Conservation (phyloP, 1,284 basidiomycete genomes). For the Veloporphyrellus conicus region DNA sequence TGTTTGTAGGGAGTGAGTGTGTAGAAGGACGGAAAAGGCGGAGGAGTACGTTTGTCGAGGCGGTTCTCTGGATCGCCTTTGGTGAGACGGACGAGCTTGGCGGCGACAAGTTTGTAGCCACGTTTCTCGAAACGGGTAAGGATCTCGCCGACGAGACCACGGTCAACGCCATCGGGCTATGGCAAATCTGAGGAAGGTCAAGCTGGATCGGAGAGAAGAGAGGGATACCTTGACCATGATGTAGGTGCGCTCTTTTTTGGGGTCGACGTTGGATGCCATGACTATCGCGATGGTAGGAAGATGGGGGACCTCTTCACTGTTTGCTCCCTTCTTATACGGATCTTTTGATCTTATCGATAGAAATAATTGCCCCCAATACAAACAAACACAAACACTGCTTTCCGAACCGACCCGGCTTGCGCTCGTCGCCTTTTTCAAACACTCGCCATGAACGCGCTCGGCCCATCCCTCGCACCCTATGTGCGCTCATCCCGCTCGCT, state of each 20-base stretch:
- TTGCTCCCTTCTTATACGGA: conserved; percentile 8
- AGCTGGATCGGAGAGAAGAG: neutral
- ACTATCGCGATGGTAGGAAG: conserved; percentile 41
- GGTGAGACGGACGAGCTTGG: conserved; percentile 79
- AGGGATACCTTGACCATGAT: conserved; percentile 82
- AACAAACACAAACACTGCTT: conserved; percentile 35
- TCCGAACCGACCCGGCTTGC: conserved; percentile 21
- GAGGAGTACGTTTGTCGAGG: conserved; percentile 72
- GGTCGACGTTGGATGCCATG: conserved; percentile 18
- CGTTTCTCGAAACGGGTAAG: conserved; percentile 91
- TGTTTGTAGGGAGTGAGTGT: conserved; percentile 27
- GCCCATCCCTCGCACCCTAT: conserved; percentile 74
- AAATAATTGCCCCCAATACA: conserved; percentile 11
- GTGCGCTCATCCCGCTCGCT: conserved; percentile 70
- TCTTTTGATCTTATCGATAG: neutral
- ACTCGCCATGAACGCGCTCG: conserved; percentile 63
- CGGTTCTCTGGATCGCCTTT: too few relatives aligned
- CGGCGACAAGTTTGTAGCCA: conserved; percentile 89
- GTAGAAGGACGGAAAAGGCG: neutral
- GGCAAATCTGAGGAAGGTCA: conserved; percentile 4
- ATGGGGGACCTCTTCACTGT: too few relatives aligned
- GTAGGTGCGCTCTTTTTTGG: conserved; percentile 86
- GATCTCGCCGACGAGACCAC: conserved; percentile 91
- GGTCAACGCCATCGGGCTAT: conserved; percentile 96
- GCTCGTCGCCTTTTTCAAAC: too few relatives aligned